A percentile compares a stretch with the other conserved stretches of the same genome.
phyloP scores from a whole-genome alignment of 148 eudicot genomes.

The Rhododendron henanense region DNA sequence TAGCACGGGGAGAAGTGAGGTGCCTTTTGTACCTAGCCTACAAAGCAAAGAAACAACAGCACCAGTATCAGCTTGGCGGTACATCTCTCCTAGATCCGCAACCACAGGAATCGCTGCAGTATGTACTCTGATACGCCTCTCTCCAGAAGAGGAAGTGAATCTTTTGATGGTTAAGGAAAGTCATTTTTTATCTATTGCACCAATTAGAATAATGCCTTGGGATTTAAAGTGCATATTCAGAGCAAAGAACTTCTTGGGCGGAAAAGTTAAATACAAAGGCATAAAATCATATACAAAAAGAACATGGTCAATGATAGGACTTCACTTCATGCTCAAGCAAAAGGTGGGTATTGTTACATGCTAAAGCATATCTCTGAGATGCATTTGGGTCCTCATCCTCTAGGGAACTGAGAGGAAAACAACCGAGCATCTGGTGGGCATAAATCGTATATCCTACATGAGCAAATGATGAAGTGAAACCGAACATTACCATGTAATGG shows the following conservation, averaged over 20 bases:
- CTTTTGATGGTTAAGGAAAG: conserved; percentile 53
- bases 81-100: conserved; percentile 88
- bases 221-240: neutral
- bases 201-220: neutral
- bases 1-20: neutral
- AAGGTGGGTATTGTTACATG: neutral
- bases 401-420: neutral
- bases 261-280: neutral
- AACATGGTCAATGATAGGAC: neutral
- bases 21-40: conserved; percentile 62
- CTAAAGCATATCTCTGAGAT: neutral
- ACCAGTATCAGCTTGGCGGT: conserved; percentile 86
- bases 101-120: conserved; percentile 96
- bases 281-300: neutral
- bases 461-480: neutral
- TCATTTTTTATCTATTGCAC: neutral
- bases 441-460: neutral
- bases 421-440: neutral
- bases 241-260: neutral
- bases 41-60: conserved; percentile 75
- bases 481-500: neutral
- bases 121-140: conserved; percentile 96
- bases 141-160: conserved; percentile 97
- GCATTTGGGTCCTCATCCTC: neutral
- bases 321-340: neutral